phyloP scores from a whole-genome alignment of 305 asterid species.

The Fraxinus albicans region DNA sequence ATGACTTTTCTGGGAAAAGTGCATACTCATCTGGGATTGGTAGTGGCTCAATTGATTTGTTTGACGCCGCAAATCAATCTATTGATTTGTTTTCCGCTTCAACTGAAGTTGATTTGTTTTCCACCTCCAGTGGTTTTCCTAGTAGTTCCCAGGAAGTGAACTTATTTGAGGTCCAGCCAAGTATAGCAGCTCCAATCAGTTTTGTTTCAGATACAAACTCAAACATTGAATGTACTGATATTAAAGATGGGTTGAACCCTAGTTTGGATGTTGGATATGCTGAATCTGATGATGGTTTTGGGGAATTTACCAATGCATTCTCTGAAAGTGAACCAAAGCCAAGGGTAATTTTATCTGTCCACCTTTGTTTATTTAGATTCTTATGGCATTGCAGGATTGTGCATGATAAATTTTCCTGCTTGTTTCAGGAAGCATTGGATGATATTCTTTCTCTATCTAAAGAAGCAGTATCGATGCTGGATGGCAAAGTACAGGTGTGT shows the following conservation, averaged over 20 bases:
- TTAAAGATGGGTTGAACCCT: constrained; percentile 22
- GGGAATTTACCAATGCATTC: constrained; percentile 59
- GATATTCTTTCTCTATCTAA: constrained; percentile 22
- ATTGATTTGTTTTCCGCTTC: constrained; percentile 28
- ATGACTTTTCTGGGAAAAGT: constrained; percentile 34
- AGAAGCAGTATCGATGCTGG: constrained; percentile 19
- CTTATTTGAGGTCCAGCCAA: constrained; percentile 35
- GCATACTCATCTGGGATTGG: constrained; percentile 27
- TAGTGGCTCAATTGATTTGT: constrained; percentile 29
- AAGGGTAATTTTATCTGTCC: constrained; percentile 35
- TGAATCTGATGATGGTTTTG: constrained; percentile 63
- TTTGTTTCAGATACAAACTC: constrained; percentile 30
- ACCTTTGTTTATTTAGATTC: not conserved
- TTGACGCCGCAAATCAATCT: constrained; percentile 39
- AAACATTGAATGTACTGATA: constrained; percentile 31
- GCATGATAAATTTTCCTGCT: constrained; percentile 13
- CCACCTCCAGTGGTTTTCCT: constrained; percentile 35
- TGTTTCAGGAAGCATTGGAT: constrained; percentile 40
- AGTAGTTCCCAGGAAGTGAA: constrained; percentile 32
- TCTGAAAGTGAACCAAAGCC: constrained; percentile 40
- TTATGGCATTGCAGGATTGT: not conserved
- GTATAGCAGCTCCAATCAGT: constrained; percentile 28
- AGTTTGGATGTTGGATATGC: constrained; percentile 29
- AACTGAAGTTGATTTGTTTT: too few relatives aligned
- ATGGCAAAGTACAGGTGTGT: constrained; percentile 34